Conservation (phyloP, 73 alveolate species). For the Effrenium voratum region DNA sequence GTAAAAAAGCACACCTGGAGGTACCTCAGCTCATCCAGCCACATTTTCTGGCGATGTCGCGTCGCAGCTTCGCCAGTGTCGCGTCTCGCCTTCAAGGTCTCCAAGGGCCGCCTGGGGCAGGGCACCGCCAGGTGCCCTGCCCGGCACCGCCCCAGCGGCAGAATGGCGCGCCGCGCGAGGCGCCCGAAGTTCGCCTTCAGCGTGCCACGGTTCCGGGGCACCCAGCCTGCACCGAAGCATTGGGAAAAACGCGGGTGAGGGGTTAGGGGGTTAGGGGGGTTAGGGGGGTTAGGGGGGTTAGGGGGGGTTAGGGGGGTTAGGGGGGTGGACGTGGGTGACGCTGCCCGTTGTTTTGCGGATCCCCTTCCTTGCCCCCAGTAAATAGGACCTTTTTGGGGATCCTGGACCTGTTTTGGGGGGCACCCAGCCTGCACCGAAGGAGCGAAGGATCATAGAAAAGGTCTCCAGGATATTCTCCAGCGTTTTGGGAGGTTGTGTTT, state of each 20-base stretch:
- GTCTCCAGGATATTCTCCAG: no score
- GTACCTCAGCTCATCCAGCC: no score
- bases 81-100: conserved; percentile 40
- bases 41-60: no score
- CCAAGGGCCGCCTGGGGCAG: conserved; percentile 27
- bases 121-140: conserved; percentile 45
- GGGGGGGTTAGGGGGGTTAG: not conserved
- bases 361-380: no score
- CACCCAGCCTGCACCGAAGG: no score
- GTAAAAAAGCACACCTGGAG: not conserved
- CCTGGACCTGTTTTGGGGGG: no score
- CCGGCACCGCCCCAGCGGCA: conserved; percentile 18
- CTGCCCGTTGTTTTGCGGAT: no score
- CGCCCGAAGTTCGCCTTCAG: conserved; percentile 1
- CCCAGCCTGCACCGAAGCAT: conserved; percentile 1
- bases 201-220: conserved; percentile 42
- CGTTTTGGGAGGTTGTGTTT: no score
- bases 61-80: no score
- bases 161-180: conserved; percentile 12
- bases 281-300: not conserved
- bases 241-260: not conserved
- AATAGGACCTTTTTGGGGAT: no score
- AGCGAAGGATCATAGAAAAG: no score
- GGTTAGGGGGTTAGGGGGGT: not conserved
- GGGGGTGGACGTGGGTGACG: no score